Conservation (phyloP, 345 rosid species). For the Eucalyptus coolabah region DNA sequence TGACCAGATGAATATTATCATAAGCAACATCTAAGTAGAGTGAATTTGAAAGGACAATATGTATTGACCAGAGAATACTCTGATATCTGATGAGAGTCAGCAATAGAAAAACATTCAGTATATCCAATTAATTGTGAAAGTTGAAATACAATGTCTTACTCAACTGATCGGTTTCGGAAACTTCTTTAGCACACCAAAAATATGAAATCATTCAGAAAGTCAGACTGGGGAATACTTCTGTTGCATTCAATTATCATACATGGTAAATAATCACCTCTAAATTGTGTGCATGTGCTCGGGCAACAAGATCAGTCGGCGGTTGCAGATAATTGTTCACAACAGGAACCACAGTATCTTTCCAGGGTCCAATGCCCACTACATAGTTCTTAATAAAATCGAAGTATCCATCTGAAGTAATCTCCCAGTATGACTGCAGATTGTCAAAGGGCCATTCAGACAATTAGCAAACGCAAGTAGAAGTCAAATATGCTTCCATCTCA, state of each 20-base stretch:
- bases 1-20: neutral
- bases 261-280: conserved; percentile 45
- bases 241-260: neutral
- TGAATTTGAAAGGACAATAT: neutral
- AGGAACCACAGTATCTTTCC: conserved; percentile 94
- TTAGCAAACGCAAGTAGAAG: neutral
- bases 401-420: conserved; percentile 75
- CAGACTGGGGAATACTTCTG: neutral
- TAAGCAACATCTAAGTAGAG: no score
- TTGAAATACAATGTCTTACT: neutral
- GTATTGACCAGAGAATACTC: neutral
- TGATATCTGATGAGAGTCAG: neutral
- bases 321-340: conserved; percentile 37
- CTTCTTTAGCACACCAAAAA: neutral
- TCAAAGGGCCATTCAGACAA: neutral
- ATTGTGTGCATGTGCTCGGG: conserved; percentile 63
- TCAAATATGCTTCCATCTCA: neutral
- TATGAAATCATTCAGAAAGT: neutral
- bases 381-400: conserved; percentile 65
- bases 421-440: conserved; percentile 64
- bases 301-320: conserved; percentile 79
- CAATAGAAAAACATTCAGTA: neutral
- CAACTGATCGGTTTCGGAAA: neutral
- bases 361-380: conserved; percentile 94
- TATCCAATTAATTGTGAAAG: neutral